phyloP scores from a whole-genome alignment of 129 eudicot species.

The Calendula officinalis region DNA sequence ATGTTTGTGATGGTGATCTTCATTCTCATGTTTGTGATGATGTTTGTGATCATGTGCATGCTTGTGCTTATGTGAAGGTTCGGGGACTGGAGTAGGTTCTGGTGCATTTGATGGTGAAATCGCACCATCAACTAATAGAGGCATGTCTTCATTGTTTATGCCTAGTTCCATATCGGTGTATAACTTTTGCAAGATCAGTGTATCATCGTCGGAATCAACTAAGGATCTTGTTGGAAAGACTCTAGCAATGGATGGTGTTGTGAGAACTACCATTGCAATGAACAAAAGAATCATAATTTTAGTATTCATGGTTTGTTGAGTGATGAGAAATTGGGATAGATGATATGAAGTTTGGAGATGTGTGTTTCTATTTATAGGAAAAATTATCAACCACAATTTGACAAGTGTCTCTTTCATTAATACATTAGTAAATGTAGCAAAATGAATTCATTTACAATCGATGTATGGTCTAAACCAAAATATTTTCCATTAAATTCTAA shows the following conservation, averaged over 20 bases:
- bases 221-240: constrained; percentile 9
- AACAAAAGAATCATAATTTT: constrained; percentile 13
- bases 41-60: constrained; percentile 11
- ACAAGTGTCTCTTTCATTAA: constrained; percentile 6
- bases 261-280: constrained; percentile 26
- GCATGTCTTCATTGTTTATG: neutral
- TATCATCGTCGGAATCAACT: neutral
- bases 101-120: constrained; percentile 24
- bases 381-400: neutral
- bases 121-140: neutral
- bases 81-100: constrained; percentile 18
- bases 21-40: constrained; percentile 18
- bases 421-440: neutral
- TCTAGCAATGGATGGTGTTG: constrained; percentile 26
- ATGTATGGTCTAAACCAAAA: constrained; percentile 4
- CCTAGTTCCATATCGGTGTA: neutral
- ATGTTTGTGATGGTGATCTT: constrained; percentile 18
- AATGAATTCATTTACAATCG: neutral
- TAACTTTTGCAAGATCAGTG: neutral
- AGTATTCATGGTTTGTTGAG: constrained; percentile 17
- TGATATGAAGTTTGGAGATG: neutral
- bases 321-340: neutral
- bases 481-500: neutral
- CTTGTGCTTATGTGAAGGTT: constrained; percentile 19
- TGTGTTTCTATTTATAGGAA: constrained; percentile 20